Evolutionary conservation across 2,329 filamentous ascomycete genomes (phyloP).

Genomic region (Sclerotinia minor): DNA sequence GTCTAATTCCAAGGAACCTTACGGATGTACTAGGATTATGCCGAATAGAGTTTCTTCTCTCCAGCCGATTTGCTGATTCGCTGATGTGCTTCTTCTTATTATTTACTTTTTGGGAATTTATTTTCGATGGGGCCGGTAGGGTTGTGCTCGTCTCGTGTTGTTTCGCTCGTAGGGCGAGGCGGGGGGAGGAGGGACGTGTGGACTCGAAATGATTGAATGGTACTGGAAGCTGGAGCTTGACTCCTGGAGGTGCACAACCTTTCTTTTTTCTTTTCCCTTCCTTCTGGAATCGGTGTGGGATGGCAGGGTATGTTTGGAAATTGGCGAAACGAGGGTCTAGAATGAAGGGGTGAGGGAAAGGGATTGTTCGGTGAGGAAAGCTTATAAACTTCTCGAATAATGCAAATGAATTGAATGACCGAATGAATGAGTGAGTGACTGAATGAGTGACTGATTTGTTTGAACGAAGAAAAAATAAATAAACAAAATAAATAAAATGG

Average conservation of each 20-base stretch:
- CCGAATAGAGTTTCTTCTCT: background rate
- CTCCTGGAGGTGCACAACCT: background rate
- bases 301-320: background rate
- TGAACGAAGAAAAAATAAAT: background rate
- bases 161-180: slow-evolving; percentile 14
- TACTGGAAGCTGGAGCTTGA: background rate
- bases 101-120: background rate
- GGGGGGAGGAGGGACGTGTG: background rate
- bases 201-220: background rate
- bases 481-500: no score
- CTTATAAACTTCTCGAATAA: no score
- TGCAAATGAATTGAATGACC: no score
- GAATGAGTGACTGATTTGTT: background rate
- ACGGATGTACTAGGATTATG: background rate
- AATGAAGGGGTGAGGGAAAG: background rate
- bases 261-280: background rate
- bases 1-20: background rate
- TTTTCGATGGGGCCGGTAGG: slow-evolving; percentile 2
- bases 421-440: no score
- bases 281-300: background rate
- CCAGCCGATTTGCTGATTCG: background rate
- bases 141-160: background rate
- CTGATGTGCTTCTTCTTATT: background rate
- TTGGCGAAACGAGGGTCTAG: no score
- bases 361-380: background rate